These are phyloP conservation scores for Cryptosporidium sp. DNA, from an alignment of 169 alveolate species.

Conservation along the genomic window DNA sequence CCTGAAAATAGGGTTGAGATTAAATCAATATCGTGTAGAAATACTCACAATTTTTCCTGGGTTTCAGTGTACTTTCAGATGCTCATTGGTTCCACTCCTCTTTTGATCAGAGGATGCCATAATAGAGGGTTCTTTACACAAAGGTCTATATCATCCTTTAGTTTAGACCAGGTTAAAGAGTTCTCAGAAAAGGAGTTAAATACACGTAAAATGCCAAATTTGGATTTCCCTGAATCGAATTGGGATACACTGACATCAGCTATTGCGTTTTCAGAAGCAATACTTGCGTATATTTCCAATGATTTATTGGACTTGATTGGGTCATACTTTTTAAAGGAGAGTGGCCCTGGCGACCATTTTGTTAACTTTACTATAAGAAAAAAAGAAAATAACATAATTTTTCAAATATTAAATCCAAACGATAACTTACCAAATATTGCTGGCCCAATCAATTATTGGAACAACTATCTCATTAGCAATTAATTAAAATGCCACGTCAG, in stretches of 20 bases:
- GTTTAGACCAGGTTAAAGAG: constrained; percentile 29
- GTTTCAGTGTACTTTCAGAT: constrained; percentile 50
- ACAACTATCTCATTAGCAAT: neutral
- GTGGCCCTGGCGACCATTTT: constrained; percentile 3
- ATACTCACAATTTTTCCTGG: constrained; percentile 54
- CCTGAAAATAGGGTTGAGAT: constrained; percentile 53
- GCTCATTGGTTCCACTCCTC: constrained; percentile 53
- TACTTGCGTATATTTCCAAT: constrained; percentile 1
- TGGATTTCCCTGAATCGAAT: neutral
- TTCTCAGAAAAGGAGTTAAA: constrained; percentile 18
- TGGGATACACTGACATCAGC: constrained; percentile 32
- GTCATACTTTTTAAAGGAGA: neutral
- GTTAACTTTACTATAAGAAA: constrained; percentile 24
- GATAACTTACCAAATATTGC: constrained; percentile 37
- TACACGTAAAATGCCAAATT: neutral
- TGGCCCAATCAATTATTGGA: constrained; percentile 60
- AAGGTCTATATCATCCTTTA: constrained; percentile 31
- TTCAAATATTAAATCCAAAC: constrained; percentile 1
- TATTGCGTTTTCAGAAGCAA: constrained; percentile 44
- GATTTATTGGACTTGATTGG: constrained; percentile 8
- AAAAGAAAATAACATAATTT: neutral
- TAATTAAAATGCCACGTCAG: constrained; percentile 11
- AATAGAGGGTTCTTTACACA: constrained; percentile 19
- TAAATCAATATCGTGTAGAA: constrained; percentile 43
- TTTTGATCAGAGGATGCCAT: constrained; percentile 34